Percentiles rank a stretch among this genome's conserved stretches.
These are phyloP conservation scores for Saprolegnia diclina DNA, from an alignment of 352 stramenopile genomes.

Conservation along the genomic window DNA sequence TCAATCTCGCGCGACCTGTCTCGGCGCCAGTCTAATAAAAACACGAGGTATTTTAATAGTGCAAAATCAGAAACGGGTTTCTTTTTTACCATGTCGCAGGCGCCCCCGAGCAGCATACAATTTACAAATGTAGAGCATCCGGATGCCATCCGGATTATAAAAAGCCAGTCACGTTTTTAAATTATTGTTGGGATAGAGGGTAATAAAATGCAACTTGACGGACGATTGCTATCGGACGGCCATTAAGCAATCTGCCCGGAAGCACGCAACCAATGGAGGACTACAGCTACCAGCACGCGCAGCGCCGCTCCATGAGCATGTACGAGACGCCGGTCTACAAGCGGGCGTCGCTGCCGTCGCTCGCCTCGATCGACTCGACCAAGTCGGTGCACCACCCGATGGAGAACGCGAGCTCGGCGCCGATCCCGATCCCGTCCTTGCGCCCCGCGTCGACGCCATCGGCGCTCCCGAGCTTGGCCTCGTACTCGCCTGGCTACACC, in stretches of 20 bases:
- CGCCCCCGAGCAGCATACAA: constrained; percentile 8
- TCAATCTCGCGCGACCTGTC: background rate
- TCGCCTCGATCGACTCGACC: constrained; percentile 22
- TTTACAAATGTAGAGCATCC: background rate
- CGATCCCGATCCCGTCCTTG: constrained; percentile 23
- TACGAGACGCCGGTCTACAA: constrained; percentile 19
- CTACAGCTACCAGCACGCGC: constrained; percentile 18
- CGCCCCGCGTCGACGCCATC: background rate
- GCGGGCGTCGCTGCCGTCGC: constrained; percentile 13
- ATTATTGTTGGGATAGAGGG: too few relatives aligned
- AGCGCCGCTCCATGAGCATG: constrained; percentile 26
- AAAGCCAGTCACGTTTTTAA: constrained; percentile 12
- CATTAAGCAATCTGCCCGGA: constrained; percentile 10
- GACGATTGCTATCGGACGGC: background rate
- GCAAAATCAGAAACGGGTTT: constrained; percentile 2
- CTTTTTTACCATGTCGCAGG: constrained; percentile 19
- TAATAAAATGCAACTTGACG: too few relatives aligned
- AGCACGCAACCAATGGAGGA: constrained; percentile 13
- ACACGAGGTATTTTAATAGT: background rate
- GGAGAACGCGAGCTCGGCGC: constrained; percentile 18
- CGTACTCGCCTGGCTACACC: constrained; percentile 7
- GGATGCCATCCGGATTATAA: background rate
- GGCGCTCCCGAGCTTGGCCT: background rate
- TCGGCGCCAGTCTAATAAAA: background rate
- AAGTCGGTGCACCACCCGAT: constrained; percentile 24